Percentiles rank a stretch among this genome's conserved stretches.
phyloP scores from a whole-genome alignment of 2,329 filamentous ascomycete species.

The Colletotrichum eleusines region DNA sequence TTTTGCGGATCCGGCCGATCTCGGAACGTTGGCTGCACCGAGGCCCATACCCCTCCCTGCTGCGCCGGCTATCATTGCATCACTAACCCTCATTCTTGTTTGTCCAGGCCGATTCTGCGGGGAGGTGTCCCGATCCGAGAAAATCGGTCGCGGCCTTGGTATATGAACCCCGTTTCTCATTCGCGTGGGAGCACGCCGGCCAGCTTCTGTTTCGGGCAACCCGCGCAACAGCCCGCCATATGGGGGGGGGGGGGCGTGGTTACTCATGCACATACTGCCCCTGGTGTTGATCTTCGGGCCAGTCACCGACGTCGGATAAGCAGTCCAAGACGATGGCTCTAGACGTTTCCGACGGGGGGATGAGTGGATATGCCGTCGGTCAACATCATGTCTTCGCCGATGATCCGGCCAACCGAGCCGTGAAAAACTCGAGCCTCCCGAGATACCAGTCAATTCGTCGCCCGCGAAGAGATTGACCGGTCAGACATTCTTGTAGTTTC shows the following conservation, averaged over 20 bases:
- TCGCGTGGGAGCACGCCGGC: constrained; percentile 8
- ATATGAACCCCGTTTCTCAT: background rate
- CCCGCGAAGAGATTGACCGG: too few relatives aligned
- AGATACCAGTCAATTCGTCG: too few relatives aligned
- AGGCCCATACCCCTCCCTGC: background rate
- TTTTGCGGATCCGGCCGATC: constrained; percentile 28
- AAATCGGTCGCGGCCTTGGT: background rate
- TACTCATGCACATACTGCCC: too few relatives aligned
- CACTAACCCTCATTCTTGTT: background rate
- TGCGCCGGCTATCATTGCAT: background rate
- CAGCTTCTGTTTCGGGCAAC: constrained; percentile 5
- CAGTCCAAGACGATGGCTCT: background rate
- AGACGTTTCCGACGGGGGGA: constrained; percentile 11
- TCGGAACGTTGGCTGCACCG: constrained; percentile 15
- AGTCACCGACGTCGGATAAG: constrained; percentile 36
- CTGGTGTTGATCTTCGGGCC: constrained; percentile 2
- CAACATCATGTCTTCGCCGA: constrained; percentile 1
- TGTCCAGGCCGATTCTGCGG: background rate
- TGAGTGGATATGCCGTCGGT: constrained; percentile 5
- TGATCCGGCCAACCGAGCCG: background rate
- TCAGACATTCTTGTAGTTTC: background rate
- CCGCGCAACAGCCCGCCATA: too few relatives aligned
- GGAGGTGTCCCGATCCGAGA: constrained; percentile 14
- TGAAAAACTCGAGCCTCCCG: background rate
- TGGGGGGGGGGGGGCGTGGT: too few relatives aligned